Base-by-base conservation (phyloP, 2,329 filamentous ascomycete genomes). In the Alternaria conjuncta region DNA sequence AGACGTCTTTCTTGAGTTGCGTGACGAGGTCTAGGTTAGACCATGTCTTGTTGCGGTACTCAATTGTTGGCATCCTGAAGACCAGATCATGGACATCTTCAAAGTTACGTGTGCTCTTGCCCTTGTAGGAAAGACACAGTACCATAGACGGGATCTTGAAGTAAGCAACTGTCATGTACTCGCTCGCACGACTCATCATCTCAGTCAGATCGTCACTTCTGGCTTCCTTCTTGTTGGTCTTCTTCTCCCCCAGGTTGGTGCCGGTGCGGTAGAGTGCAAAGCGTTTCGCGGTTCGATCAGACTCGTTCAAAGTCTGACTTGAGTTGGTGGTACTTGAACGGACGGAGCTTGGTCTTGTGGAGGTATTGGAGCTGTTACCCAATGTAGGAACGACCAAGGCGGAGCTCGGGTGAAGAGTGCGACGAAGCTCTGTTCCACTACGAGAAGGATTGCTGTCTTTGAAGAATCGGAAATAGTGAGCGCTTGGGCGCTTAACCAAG, bases 31-130 rank as follows among this genome's bases (percentile, higher is more conserved):
- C 96, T 7, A 99, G 87, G 78, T 98, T 99, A 7, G 94, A 97
- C 96, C 96, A 99, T 9, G 94, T 98, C 84, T 99, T 99, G 85
- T 99, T 99, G 67, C 93, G 89, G 83, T 97, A 98, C 79, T 99
- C 96, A 50, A 99, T 90, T 3, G 92, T 91, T 4, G 96, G 96
- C 82, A 99, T 88, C 32, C 93, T 90, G 87, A 99, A 99, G 53
- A 99, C 96, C 71, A 99, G 96, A 76, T 98, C 91, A 81, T 99
- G 95, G 15, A 99, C 91, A 79, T 99, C 96, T 82, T 97, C 94
- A 61, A 99, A 87, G 74, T 98, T 99, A 76, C 94, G 93, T 69
- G 97, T 93, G 47, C 94, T 93, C 78, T 94, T 96, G 75, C 96
- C 96, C 80, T 98, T 97, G 86, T 97, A 97, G 76, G 92, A 96